Evolutionary conservation across 345 rosid species (phyloP), one percentile per base, ranked within the genome.

Genomic region (Eucalyptus virginea): DNA sequence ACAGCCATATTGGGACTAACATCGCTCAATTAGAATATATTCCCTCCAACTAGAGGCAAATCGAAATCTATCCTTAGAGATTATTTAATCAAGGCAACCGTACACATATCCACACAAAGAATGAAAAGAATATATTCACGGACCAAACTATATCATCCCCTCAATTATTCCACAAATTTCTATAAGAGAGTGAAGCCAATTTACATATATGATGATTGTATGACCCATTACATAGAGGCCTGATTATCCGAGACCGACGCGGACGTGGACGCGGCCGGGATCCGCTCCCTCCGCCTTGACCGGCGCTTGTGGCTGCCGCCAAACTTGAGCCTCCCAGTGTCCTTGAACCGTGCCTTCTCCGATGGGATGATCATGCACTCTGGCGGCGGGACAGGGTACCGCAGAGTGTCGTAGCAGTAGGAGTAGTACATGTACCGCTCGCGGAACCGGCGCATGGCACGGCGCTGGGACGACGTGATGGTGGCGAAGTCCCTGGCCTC

Each of bases 341-440:
- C 94, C 26, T 72, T 93, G 86, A 96, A 97, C 50, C 95, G 90
- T 12, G 87, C 91, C 85, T 91, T 93, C 90, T 98, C 99, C 0
- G 89, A n/a, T 1, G 97, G 93, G 88, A 91, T 93, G 30, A 96
- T 90, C 24, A 94, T 95, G 28, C 99, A 98, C 65, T 98, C 99
- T 0, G 99, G 98, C 0, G 86, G 94, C 0, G 96, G 86, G n/a
- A 91, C 56, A 0, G 96, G 95, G 54, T 98, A 98, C 87, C 99
- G 90, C 45, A 94, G 26, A 0, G 90, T 86, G 49, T 98, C 99
- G 14, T 98, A 96, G 67, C 99, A 98, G 49, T 98, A 97, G 7
- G 99, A 96, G 87, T 98, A 98, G 60, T 96, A 98, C 96, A 96
- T 97, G 80, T 90, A 95, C n/a, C 93, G 94, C 40, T 93, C 94